Percentiles rank a stretch among this genome's conserved stretches.
These are phyloP conservation scores for Polyplosphaeria fusca DNA, from an alignment of 495 filamentous ascomycete species.

Conservation along the genomic window DNA sequence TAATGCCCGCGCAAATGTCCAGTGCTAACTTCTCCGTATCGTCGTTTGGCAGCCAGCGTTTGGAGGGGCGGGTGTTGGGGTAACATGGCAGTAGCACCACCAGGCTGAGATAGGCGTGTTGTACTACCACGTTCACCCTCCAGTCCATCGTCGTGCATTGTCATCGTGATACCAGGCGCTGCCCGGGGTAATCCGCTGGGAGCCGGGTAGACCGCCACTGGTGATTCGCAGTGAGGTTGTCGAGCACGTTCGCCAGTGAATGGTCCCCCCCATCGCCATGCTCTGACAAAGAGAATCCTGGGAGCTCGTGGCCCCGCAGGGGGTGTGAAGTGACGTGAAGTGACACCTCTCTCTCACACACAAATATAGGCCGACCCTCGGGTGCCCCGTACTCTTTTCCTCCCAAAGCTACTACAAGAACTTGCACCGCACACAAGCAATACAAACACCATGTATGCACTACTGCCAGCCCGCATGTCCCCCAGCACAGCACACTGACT, in stretches of 20 bases:
- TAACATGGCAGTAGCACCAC: conserved; percentile 15
- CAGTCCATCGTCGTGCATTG: conserved; percentile 22
- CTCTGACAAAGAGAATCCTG: conserved; percentile 4
- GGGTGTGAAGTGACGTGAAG: conserved; percentile 28
- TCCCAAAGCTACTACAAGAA: neutral
- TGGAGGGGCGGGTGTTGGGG: conserved; percentile 9
- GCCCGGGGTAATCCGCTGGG: neutral
- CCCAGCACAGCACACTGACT: conserved; percentile 14
- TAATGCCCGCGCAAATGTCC: neutral
- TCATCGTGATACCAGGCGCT: neutral
- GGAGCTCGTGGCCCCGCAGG: conserved; percentile 1
- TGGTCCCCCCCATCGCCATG: conserved; percentile 1
- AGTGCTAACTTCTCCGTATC: neutral
- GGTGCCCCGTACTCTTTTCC: neutral
- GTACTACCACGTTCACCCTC: conserved; percentile 30
- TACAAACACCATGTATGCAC: conserved; percentile 28
- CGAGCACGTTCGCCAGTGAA: neutral
- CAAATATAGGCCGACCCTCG: conserved; percentile 22
- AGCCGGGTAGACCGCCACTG: neutral
- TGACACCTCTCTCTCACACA: neutral
- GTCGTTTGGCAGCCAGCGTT: neutral
- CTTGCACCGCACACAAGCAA: neutral
- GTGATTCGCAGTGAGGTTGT: neutral
- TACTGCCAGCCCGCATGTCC: conserved; percentile 7
- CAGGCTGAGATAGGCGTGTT: conserved; percentile 21